Conservation (phyloP, 177 flowering plant genomes). For the Vitis hybrid region DNA sequence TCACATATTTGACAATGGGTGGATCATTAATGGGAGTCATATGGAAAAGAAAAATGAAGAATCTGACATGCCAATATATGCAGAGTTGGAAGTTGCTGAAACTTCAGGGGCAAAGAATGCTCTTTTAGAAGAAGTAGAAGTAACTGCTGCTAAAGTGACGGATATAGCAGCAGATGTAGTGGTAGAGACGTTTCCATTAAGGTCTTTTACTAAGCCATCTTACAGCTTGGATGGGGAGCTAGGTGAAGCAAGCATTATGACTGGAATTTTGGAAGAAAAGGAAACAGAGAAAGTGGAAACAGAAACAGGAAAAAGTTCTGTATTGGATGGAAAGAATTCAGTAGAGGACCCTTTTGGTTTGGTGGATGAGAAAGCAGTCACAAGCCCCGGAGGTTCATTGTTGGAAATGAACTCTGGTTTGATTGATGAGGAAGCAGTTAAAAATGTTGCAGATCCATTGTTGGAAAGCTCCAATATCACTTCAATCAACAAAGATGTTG, state of each 20-base stretch:
- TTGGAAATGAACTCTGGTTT: conserved; percentile 9
- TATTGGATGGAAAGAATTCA: conserved; percentile 4
- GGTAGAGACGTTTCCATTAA: conserved; percentile 73
- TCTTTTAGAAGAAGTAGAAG: conserved; percentile 13
- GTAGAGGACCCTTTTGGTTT: conserved; percentile 9
- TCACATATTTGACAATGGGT: conserved; percentile 20
- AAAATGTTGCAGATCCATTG: conserved; percentile 7
- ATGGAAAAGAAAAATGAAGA: conserved; percentile 8
- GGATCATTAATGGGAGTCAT: conserved; percentile 21
- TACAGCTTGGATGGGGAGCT: conserved; percentile 16
- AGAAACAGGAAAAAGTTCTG: background rate
- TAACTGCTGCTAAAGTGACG: conserved; percentile 18
- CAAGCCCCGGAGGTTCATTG: background rate
- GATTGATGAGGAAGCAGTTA: conserved; percentile 5
- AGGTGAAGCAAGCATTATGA: conserved; percentile 12
- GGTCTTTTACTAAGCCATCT: conserved; percentile 20
- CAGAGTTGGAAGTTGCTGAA: conserved; percentile 14
- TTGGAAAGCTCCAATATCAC: conserved; percentile 12
- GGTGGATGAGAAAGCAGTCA: conserved; percentile 13
- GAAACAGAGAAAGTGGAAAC: conserved; percentile 9
- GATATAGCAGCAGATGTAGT: conserved; percentile 25
- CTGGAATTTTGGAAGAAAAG: conserved; percentile 17
- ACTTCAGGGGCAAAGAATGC: conserved; percentile 14
- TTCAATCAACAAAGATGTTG: background rate
- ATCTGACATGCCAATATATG: conserved; percentile 9